Evolutionary conservation across 768 basidiomycete genomes (phyloP), one percentile per base, ranked within the genome.

Genomic region (Pleurotus tuber-regium): DNA sequence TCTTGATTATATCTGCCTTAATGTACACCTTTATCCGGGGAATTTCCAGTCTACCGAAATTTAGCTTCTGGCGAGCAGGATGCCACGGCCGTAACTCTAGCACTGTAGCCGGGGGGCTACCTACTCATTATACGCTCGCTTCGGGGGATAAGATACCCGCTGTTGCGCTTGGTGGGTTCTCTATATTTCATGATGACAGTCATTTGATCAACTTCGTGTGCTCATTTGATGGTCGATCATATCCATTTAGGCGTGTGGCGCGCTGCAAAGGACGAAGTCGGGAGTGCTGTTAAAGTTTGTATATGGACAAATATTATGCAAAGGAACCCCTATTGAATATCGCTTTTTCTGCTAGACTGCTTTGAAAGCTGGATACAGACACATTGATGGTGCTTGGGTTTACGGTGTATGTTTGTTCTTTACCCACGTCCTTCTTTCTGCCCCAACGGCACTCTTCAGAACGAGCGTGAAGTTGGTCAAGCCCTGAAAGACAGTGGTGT

Each of bases 351-450:
- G 8, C 9, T 47, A 84, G 79, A 69, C 77, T 2, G 86, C 86
- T 1, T 62, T 89, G 49, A 69, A 73, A 21, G 68, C 78, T 4
- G 86, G 87, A 0, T 89, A 89, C 58, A 73, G 79, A 54, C 87
- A 87, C 59, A 85, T 89, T 39, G 87, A 87, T 56, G 86, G 79
- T 14, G 87, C 86, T 33, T 89, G 85, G 85, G 71, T 75, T 40
- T 89, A 89, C 57, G 63, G 74, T 35, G 85, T 83, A 53, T 6
- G 77, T 65, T 6, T 4, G 9, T 28, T 19, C 30, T 9, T 38
- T 12, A 28, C 16, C 36, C 6, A 25, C 35, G 39, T 14, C 11
- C 14, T 24, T 51, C 16, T 38, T 25, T 33, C 19, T n/a, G 9
- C 23, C 28, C 16, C 19, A 31, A 23, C 36, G 55, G 19, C 60